Percentiles rank a stretch among this genome's conserved stretches.
Conservation (phyloP, 176 grass and related monocot genomes). For the Urochloa ruziziensis region DNA sequence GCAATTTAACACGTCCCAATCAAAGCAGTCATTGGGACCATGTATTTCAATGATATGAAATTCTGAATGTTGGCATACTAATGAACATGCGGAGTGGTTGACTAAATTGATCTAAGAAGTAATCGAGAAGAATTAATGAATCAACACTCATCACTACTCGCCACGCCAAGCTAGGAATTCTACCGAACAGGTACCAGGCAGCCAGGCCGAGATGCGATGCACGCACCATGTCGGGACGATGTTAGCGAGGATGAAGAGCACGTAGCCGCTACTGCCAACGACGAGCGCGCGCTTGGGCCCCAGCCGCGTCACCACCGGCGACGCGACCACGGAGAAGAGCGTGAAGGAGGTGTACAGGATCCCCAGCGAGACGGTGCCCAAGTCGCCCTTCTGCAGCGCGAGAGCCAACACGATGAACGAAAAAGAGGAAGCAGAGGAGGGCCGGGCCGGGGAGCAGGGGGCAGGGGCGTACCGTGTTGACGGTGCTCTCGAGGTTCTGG, state of each 20-base stretch:
- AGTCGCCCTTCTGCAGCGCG: constrained; percentile 50
- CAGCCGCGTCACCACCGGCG: constrained; percentile 49
- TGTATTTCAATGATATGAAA: too few relatives aligned
- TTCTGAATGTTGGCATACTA: too few relatives aligned
- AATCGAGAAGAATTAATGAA: not conserved
- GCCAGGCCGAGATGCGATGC: not conserved
- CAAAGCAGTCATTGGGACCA: not conserved
- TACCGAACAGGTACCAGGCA: not conserved
- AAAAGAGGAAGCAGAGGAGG: not conserved
- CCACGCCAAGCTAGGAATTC: not conserved
- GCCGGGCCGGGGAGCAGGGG: not conserved
- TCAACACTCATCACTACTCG: not conserved
- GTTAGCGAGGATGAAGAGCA: constrained; percentile 86
- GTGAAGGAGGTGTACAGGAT: constrained; percentile 86
- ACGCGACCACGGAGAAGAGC: constrained; percentile 62
- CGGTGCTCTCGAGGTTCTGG: constrained; percentile 85
- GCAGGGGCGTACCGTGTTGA: constrained; percentile 52
- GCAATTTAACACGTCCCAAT: not conserved
- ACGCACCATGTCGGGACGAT: constrained; percentile 70
- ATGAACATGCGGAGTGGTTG: not conserved
- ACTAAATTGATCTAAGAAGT: not conserved
- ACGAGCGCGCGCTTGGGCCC: too few relatives aligned
- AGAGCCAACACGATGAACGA: not conserved
- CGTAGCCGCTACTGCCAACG: constrained; percentile 72
- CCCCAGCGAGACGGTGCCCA: constrained; percentile 76